Conservation (phyloP, 805 yeast genomes). For the Candida koratica region DNA sequence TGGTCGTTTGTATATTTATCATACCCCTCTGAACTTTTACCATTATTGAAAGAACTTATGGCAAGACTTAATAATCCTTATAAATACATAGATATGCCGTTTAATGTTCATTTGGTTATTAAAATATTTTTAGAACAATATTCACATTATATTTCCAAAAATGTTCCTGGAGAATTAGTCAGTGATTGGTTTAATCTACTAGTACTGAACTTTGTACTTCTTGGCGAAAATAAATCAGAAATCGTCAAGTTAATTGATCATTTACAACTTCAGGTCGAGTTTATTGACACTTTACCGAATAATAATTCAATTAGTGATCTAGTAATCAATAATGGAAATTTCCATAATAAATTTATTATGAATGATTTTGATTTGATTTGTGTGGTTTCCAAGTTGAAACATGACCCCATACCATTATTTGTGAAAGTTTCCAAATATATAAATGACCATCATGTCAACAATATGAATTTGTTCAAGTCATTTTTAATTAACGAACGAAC, state of each 20-base stretch:
- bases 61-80: constrained; percentile 75
- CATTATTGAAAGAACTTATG: constrained; percentile 69
- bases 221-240: constrained; percentile 13
- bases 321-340: constrained; percentile 27
- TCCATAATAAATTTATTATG: constrained; percentile 11
- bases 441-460: constrained; percentile 4
- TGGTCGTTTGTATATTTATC: constrained; percentile 10
- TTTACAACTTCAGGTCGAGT: constrained; percentile 3
- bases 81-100: constrained; percentile 66
- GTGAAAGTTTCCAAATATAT: constrained; percentile 11
- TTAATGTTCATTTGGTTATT: constrained; percentile 29
- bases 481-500: background rate
- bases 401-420: background rate
- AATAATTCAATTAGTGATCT: constrained; percentile 19
- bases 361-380: constrained; percentile 15
- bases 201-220: constrained; percentile 8
- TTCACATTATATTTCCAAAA: constrained; percentile 1
- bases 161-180: constrained; percentile 1
- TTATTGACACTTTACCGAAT: constrained; percentile 1
- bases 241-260: constrained; percentile 6
- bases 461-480: constrained; percentile 8
- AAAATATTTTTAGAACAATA: constrained; percentile 55
- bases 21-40: constrained; percentile 44
- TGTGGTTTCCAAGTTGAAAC: constrained; percentile 4
- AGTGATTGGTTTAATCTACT: constrained; percentile 13